A percentile compares a stretch with the other conserved stretches of the same genome.
Conservation (phyloP, 805 yeast species). For the Yarrowia sp. region DNA sequence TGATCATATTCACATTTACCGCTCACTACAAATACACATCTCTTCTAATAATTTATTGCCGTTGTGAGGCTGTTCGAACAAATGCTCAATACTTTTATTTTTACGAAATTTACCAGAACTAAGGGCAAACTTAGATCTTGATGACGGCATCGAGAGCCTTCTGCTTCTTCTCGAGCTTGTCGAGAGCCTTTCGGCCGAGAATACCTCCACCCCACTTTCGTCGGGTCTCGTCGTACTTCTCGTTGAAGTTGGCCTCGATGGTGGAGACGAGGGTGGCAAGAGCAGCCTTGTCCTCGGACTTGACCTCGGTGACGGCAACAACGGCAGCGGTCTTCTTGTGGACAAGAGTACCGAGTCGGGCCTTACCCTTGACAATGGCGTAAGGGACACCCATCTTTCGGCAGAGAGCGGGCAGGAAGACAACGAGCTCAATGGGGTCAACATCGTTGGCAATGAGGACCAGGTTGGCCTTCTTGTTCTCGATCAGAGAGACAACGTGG, state of each 20-base stretch:
- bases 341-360: constrained; percentile 95
- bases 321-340: constrained; percentile 98
- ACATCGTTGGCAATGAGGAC: constrained; percentile 98
- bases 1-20: no score
- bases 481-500: constrained; percentile 97
- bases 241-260: constrained; percentile 89
- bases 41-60: constrained; percentile 29
- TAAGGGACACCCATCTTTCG: constrained; percentile 99
- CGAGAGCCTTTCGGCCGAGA: constrained; percentile 93
- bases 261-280: constrained; percentile 92
- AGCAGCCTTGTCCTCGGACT: constrained; percentile 92
- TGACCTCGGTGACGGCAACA: constrained; percentile 96
- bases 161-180: constrained; percentile 78
- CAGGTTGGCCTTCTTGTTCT: constrained; percentile 98
- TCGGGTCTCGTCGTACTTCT: constrained; percentile 93
- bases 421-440: constrained; percentile 97
- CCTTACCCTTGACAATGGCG: constrained; percentile 98
- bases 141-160: constrained; percentile 57
- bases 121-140: constrained; percentile 47
- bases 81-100: constrained; percentile 38
- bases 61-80: background rate
- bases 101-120: constrained; percentile 20
- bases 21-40: background rate
- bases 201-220: constrained; percentile 99
- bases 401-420: constrained; percentile 98